Base-by-base conservation (phyloP, 1,284 basidiomycete genomes). In the Trichosporon sp. region DNA sequence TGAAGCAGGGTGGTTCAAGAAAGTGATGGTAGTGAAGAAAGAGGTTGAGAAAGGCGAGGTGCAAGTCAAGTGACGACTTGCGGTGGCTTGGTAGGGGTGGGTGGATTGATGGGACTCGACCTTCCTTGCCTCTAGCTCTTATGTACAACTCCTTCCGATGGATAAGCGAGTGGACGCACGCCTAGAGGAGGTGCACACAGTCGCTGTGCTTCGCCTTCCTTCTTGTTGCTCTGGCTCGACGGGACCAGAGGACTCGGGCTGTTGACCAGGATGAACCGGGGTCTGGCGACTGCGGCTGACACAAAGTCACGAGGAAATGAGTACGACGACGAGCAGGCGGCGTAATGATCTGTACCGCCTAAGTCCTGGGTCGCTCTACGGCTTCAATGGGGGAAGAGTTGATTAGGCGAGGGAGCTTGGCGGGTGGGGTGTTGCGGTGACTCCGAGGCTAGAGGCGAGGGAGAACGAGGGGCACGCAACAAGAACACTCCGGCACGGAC, bases 401-500 rank as follows among this genome's bases (percentile, higher is more conserved):
- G 56, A n/a, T 15, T 60, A 31, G 27, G 18, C 27, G 27, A 60
- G 27, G 31, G n/a, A 31, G 29, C 9, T n/a, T 5, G 29, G 56
- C 15, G 31, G 18, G 56, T 32, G 27, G 21, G 47, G 21, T 23
- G 9, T 23, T 32, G 18, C 29, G 8, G 56, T 60, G 56, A n/a
- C 29, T 32, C 29, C 56, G 56, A 60, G 29, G 7, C 27, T n/a
- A 60, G 56, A 60, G 56, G 56, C 56, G 56, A 60, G 56, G 29
- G 23, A 32, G 27, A 15, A 58, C 53, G 12, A 15, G 56, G 29
- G 56, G 18, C 51, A 32, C 56, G 56, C 27, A 31, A 31, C 56
- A 60, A 60, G 56, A 60, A 32, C 56, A 60, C 56, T 32, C 56
- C 56, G 56, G 56, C 56, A 60, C 56, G 56, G 56, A 31, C 29